Percentiles rank a stretch among this genome's conserved stretches.
phyloP scores from a whole-genome alignment of 345 rosid species.

The Syzygium grande region DNA sequence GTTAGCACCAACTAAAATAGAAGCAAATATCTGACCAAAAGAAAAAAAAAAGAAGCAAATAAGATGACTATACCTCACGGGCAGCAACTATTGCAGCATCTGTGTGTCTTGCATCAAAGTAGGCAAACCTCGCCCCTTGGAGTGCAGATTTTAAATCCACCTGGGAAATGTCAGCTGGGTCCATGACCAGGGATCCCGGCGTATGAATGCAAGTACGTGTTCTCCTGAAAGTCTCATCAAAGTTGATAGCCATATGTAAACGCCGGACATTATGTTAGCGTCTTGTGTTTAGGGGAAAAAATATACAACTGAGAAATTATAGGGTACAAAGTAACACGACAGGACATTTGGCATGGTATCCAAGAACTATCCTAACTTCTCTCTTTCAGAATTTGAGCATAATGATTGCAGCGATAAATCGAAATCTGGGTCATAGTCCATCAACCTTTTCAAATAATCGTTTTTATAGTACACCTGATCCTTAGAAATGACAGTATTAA shows the following conservation, averaged over 20 bases:
- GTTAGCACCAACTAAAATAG: too few species aligned
- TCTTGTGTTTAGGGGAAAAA: too few species aligned
- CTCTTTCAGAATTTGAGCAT: not conserved
- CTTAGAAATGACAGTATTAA: not conserved
- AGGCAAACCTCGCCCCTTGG: constrained; percentile 46
- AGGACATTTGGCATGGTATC: not conserved
- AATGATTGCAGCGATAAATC: not conserved
- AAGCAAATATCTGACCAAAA: not conserved
- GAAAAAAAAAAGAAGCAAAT: too few species aligned
- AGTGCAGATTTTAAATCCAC: constrained; percentile 40
- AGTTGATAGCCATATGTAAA: not conserved
- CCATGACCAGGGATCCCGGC: constrained; percentile 67
- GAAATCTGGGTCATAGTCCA: too few species aligned
- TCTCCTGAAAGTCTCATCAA: constrained; percentile 38
- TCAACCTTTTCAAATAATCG: too few species aligned
- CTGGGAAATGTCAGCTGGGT: constrained; percentile 45
- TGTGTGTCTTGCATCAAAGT: constrained; percentile 62
- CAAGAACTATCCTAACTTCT: not conserved
- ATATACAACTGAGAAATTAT: not conserved
- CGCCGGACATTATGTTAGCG: not conserved
- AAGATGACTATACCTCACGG: constrained; percentile 45
- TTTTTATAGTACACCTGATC: too few species aligned
- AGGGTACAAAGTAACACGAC: not conserved
- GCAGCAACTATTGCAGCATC: constrained; percentile 62
- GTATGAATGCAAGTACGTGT: constrained; percentile 93